phyloP scores from a whole-genome alignment of 108 stramenopile genomes.

The Parmales sp. region DNA sequence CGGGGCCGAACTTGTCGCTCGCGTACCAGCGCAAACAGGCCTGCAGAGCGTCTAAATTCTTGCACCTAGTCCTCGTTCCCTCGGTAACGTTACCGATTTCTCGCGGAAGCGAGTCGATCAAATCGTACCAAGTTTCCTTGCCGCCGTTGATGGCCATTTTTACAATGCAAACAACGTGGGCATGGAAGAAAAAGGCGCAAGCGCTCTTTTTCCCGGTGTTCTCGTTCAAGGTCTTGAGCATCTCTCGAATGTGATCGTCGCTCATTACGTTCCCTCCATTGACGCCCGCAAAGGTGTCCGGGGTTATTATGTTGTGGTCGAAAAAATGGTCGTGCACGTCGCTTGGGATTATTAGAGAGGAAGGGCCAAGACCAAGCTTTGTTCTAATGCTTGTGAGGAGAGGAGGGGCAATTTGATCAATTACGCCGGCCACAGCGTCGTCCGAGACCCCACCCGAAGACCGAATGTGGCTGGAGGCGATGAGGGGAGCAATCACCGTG shows the following conservation, averaged over 20 bases:
- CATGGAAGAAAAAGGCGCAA: conserved; percentile 74
- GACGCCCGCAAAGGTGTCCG: conserved; percentile 71
- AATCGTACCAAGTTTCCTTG: conserved; percentile 40
- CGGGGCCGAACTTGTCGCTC: conserved; percentile 54
- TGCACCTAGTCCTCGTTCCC: conserved; percentile 57
- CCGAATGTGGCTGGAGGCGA: conserved; percentile 52
- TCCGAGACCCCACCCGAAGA: conserved; percentile 32
- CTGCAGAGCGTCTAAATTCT: conserved; percentile 43
- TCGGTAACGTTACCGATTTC: conserved; percentile 13
- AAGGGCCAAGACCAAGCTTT: conserved; percentile 54
- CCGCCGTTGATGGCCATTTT: conserved; percentile 41
- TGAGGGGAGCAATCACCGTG: conserved; percentile 69
- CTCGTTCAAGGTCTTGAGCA: conserved; percentile 35
- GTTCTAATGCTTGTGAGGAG: conserved; percentile 48
- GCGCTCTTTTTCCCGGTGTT: conserved; percentile 24
- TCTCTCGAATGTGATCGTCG: conserved; percentile 38
- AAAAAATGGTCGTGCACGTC: conserved; percentile 84
- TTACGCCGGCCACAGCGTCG: conserved; percentile 45
- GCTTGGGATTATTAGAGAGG: conserved; percentile 72
- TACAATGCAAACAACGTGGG: conserved; percentile 74
- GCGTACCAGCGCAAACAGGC: conserved; percentile 56
- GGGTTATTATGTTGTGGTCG: conserved; percentile 59
- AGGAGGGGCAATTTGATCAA: conserved; percentile 55
- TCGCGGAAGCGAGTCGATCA: conserved; percentile 67
- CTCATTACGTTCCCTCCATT: conserved; percentile 69